These are phyloP conservation scores for Phialophora tarda DNA, from an alignment of 2,329 filamentous ascomycete species.

Conservation along the genomic window DNA sequence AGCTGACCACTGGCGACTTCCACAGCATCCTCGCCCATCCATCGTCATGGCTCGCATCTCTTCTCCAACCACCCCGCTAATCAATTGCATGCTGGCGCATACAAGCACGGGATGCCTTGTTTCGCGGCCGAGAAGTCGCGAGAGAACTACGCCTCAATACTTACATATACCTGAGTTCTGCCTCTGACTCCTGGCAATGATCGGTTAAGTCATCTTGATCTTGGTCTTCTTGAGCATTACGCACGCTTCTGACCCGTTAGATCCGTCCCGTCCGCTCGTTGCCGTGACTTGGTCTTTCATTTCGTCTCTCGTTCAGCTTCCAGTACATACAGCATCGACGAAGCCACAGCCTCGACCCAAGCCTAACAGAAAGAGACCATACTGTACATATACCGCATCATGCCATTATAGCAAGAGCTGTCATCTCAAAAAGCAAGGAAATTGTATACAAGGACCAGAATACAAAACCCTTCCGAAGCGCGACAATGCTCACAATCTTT, in stretches of 20 bases:
- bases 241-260: not conserved
- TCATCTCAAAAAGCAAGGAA: not conserved
- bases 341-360: not conserved
- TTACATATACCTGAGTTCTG: constrained; percentile 14
- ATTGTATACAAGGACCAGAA: not conserved
- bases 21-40: not conserved
- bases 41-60: constrained; percentile 8
- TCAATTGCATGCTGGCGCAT: not conserved
- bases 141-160: constrained; percentile 14
- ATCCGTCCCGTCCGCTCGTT: constrained; percentile 8
- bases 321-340: not conserved
- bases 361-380: not conserved
- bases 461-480: not conserved
- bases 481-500: constrained; percentile 6
- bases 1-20: constrained; percentile 12
- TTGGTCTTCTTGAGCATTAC: not conserved
- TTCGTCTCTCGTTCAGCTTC: constrained; percentile 19
- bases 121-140: not conserved
- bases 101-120: not conserved
- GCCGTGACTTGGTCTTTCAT: constrained; percentile 9
- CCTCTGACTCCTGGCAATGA: not conserved
- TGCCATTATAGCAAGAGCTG: constrained; percentile 13
- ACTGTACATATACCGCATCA: constrained; percentile 12
- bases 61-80: constrained; percentile 6
- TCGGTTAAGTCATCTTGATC: constrained; percentile 1